Base-by-base conservation (phyloP, 2,329 filamentous ascomycete genomes). In the Plectosphaerella cucumerina region DNA sequence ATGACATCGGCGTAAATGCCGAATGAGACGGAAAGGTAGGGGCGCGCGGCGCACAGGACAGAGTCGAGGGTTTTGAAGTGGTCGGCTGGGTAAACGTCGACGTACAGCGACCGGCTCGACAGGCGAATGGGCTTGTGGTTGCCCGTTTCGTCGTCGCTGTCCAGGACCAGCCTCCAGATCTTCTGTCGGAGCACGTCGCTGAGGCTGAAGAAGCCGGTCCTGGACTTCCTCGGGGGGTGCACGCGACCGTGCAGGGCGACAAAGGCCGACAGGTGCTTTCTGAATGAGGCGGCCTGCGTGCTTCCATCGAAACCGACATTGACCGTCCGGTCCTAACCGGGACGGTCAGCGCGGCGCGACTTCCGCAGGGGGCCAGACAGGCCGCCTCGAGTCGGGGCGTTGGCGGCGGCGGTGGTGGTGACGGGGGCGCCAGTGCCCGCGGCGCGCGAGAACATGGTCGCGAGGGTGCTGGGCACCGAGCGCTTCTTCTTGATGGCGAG, bases 1-100 rank as follows among this genome's bases (percentile, higher is more conserved):
- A 74, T 57, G 1, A 73, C 21, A 35, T 73, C 70, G 5, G 67
- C 63, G 6, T 67, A 64, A 50, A 75, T 63, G 5, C 53, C 61
- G 20, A 66, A 68, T 11, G 62, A 70, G 6, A 67, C 64, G n/a
- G 51, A 47, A 0, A 67, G 48, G 35, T 65, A 70, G 0, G 53
- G 23, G 1, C 49, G 34, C 6, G 72, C 46, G 1, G 58, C 55
- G 0, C 47, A 20, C 1, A 70, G 56, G 1, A 64, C 61, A 0
- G 54, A 50, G 2, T 53, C 26, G 0, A 73, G 60, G 0, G 61
- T 58, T 10, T 59, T 60, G 45, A 75, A 68, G 22, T 67, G 63
- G 8, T 62, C 57, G 0, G 54, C 50, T 0, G 63, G 64, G 72
- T 71, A 75, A 34, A 62, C 64, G 14, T 63, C 62, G 4, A 53